These are phyloP conservation scores for Schwanniomyces polymorphus DNA, from an alignment of 805 yeast genomes.

Conservation along the genomic window DNA sequence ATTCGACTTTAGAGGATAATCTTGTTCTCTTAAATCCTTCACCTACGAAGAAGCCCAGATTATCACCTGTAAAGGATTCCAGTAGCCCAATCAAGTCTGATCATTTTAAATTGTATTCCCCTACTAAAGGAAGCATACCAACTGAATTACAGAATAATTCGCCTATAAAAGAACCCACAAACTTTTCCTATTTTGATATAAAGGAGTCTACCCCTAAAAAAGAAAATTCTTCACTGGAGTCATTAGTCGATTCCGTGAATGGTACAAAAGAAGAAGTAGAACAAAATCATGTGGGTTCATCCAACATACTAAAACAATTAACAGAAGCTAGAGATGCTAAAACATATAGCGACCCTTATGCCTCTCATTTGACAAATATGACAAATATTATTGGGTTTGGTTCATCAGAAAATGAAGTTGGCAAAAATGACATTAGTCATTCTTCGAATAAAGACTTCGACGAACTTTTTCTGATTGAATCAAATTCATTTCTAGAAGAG, in stretches of 20 bases:
- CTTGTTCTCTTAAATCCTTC: conserved; percentile 26
- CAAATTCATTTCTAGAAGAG: conserved; percentile 6
- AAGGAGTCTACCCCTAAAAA: neutral
- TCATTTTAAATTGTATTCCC: neutral
- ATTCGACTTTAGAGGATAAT: conserved; percentile 17
- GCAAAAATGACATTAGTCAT: neutral
- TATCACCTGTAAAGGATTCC: conserved; percentile 2
- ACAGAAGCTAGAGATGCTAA: neutral
- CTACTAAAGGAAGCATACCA: neutral
- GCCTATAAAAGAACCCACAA: neutral
- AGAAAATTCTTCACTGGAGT: neutral
- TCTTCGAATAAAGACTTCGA: conserved; percentile 14
- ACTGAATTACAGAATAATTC: neutral
- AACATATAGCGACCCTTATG: too few relatives aligned
- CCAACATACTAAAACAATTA: neutral
- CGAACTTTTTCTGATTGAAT: conserved; percentile 23
- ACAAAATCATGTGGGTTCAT: neutral
- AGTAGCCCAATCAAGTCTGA: conserved; percentile 1
- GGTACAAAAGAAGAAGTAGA: neutral
- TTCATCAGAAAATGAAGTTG: neutral
- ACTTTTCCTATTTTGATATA: neutral
- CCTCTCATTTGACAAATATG: too few relatives aligned
- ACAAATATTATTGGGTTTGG: neutral
- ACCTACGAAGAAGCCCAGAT: conserved; percentile 23
- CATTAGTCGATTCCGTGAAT: neutral